These are phyloP conservation scores for Penicillium oxalicum DNA, from an alignment of 2,329 filamentous ascomycete species.

Conservation along the genomic window DNA sequence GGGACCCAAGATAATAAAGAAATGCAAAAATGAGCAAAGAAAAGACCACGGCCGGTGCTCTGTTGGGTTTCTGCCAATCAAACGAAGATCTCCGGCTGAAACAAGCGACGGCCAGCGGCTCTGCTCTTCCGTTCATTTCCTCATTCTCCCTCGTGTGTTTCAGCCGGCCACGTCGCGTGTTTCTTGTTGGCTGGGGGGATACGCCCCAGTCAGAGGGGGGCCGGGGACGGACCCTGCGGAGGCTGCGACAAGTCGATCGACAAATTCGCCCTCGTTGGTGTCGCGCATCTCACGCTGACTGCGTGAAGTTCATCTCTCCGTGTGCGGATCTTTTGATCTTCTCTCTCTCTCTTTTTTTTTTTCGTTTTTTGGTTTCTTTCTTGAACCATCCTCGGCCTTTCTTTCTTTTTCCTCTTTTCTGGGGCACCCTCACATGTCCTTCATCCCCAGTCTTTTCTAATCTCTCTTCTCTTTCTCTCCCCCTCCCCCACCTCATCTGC, in stretches of 20 bases:
- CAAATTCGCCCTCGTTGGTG: no score
- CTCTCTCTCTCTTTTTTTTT: no score
- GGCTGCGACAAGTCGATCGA: no score
- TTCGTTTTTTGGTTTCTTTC: no score
- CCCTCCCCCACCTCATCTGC: not conserved
- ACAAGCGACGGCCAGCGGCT: not conserved
- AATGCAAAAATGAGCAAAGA: no score
- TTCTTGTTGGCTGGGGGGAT: not conserved
- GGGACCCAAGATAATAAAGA: no score
- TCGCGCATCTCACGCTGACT: no score
- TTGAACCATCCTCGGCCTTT: not conserved
- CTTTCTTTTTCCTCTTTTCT: not conserved
- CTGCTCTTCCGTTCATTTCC: not conserved
- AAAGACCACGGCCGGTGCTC: no score
- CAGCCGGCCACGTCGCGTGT: not conserved
- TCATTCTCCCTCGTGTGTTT: not conserved
- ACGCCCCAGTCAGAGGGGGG: not conserved
- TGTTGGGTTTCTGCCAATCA: no score
- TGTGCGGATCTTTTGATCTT: no score
- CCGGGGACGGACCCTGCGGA: not conserved
- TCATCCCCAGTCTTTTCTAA: slow-evolving; percentile 2
- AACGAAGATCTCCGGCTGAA: no score
- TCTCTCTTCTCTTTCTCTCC: slow-evolving; percentile 1
- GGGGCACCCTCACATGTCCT: not conserved
- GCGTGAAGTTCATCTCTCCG: no score